Percentiles rank a stretch among this genome's conserved stretches.
Evolutionary conservation across 805 yeast genomes (phyloP).

Genomic region (Wickerhamomyces chaumierensis): DNA sequence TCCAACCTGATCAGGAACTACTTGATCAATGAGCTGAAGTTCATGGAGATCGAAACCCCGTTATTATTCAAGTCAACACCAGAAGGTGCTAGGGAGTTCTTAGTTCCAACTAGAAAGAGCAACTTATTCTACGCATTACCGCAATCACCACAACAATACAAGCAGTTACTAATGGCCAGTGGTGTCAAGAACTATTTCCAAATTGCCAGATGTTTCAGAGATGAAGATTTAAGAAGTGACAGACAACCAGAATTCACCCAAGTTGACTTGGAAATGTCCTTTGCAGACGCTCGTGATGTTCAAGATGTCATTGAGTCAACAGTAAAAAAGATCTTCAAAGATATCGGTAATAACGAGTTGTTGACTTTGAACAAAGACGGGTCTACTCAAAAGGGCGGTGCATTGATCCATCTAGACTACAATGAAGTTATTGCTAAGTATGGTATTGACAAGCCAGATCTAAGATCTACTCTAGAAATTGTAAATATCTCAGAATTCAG

Average conservation of each 20-base stretch:
- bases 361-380: constrained; percentile 9
- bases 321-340: constrained; percentile 44
- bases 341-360: constrained; percentile 25
- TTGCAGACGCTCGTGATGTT: constrained; percentile 60
- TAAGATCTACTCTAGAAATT: constrained; percentile 44
- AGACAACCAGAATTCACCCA: constrained; percentile 98
- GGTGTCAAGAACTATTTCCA: constrained; percentile 84
- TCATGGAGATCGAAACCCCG: constrained; percentile 89
- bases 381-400: constrained; percentile 8
- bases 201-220: constrained; percentile 89
- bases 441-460: constrained; percentile 94
- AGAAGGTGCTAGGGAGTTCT: constrained; percentile 93
- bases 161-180: constrained; percentile 88
- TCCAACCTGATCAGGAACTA: constrained; percentile 33
- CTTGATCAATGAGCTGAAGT: constrained; percentile 29
- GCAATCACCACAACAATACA: constrained; percentile 96
- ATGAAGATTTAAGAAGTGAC: constrained; percentile 89
- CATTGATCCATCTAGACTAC: constrained; percentile 44
- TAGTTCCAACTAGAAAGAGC: constrained; percentile 75
- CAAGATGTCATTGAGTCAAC: constrained; percentile 49
- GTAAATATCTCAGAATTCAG: constrained; percentile 14
- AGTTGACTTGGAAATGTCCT: constrained; percentile 90
- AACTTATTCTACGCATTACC: constrained; percentile 77
- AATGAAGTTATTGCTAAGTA: constrained; percentile 55
- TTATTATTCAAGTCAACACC: constrained; percentile 90